These are phyloP conservation scores for Sesbania bispinosa DNA, from an alignment of 306 rosid genomes.

Conservation along the genomic window DNA sequence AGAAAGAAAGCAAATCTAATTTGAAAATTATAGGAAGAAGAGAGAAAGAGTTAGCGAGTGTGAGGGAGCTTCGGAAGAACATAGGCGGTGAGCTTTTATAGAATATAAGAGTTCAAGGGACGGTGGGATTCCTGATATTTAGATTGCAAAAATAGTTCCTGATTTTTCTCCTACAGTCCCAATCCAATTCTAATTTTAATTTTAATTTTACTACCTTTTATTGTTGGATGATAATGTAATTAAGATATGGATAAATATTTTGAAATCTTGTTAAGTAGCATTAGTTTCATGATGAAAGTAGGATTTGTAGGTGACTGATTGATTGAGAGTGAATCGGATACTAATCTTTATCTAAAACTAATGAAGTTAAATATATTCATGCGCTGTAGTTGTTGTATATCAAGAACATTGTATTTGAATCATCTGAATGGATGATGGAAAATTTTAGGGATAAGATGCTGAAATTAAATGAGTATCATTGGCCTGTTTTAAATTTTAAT, in stretches of 20 bases:
- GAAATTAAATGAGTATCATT: neutral
- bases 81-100: conserved; percentile 37
- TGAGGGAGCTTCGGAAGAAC: neutral
- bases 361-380: neutral
- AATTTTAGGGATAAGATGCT: neutral
- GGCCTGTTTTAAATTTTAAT: neutral
- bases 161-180: neutral
- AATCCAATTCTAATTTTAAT: neutral
- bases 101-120: neutral
- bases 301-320: neutral
- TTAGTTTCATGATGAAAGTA: neutral
- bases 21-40: neutral
- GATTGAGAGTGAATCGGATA: no score
- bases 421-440: neutral
- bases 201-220: neutral
- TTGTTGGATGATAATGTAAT: neutral
- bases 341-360: neutral
- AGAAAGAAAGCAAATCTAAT: neutral
- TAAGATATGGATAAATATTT: no score
- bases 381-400: no score
- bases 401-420: neutral
- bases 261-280: neutral
- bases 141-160: neutral
- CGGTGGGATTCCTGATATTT: neutral
- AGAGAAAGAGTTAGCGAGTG: neutral